A percentile compares a stretch with the other conserved stretches of the same genome.
phyloP scores from a whole-genome alignment of 2,329 filamentous ascomycete species.

The Nigrospora sphaerica region DNA sequence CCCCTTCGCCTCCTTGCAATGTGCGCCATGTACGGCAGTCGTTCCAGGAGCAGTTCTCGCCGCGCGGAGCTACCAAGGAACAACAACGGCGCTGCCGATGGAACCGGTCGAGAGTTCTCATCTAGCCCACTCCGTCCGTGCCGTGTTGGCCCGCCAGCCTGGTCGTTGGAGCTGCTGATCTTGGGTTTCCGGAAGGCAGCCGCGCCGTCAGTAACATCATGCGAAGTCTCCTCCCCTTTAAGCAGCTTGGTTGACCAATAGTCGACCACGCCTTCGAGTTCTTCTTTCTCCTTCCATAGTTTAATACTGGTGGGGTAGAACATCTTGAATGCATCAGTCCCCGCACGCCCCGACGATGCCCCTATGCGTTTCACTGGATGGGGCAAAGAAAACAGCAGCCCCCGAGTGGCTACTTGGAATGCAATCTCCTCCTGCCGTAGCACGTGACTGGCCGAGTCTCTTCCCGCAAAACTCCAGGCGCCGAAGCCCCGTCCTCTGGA shows the following conservation, averaged over 20 bases:
- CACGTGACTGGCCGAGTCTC: constrained; percentile 60
- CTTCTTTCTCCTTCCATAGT: constrained; percentile 77
- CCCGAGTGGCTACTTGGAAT: constrained; percentile 84
- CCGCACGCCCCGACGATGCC: constrained; percentile 31
- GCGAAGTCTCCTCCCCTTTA: constrained; percentile 38
- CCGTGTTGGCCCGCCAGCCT: constrained; percentile 10
- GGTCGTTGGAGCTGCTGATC: constrained; percentile 15
- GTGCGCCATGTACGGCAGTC: constrained; percentile 75
- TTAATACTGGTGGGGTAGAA: constrained; percentile 83
- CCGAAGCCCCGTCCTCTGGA: constrained; percentile 53
- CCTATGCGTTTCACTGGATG: constrained; percentile 72
- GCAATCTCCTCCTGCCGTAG: constrained; percentile 90
- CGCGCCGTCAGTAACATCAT: constrained; percentile 36
- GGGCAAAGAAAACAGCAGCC: constrained; percentile 78
- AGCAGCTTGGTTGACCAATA: constrained; percentile 58
- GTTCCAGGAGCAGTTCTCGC: constrained; percentile 72
- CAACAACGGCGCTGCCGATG: constrained; percentile 32
- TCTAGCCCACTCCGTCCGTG: constrained; percentile 10
- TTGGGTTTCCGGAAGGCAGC: constrained; percentile 40
- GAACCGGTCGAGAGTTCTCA: background rate
- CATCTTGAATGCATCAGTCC: constrained; percentile 72
- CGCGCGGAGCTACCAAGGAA: constrained; percentile 60
- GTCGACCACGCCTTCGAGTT: constrained; percentile 68
- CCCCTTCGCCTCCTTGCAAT: constrained; percentile 41
- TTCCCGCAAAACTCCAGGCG: constrained; percentile 38